Base-by-base conservation (phyloP, 345 rosid genomes). In the Moringa oleifera region DNA sequence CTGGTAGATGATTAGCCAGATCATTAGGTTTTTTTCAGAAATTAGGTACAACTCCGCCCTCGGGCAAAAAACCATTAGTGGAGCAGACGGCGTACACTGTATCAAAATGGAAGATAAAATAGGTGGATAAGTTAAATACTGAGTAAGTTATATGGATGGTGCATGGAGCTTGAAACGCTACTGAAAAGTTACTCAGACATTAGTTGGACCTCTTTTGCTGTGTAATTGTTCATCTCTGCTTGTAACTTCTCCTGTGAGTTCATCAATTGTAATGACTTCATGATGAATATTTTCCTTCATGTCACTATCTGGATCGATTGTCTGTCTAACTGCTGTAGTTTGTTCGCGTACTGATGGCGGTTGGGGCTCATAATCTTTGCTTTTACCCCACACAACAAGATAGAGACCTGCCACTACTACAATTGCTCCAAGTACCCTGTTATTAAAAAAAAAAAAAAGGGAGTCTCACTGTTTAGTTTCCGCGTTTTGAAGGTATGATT, bases 331-430 rank as follows among this genome's bases (percentile, higher is more conserved):
- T 28, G 81, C 58, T 59, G 72, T 54, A 57, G 59, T 62, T 62
- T 68, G 73, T 51, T 69, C 75, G 9, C 23, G 46, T 1, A 2
- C 33, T 20, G 20, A 23, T 20, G 63, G 55, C 11, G 79, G 25
- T 31, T 68, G 20, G 25, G 72, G 63, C 31, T 68, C 1, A 53
- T 85, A 53, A 69, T 92, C 98, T 68, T 89, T 87, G 69, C 80
- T 64, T 73, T 89, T 92, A 4, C 97, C 95, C 97, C 98, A 92
- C 8, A 89, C 75, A 20, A 92, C 95, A 24, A 87, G 81, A 72
- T 84, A 89, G 23, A 92, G 58, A 23, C 98, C 98, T 57, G 68
- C 91, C 50, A 87, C 87, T 61, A 89, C 84, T 73, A 89, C 70
- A 24, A 66, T 36, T 3, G 97, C 98, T 17, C 98, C 98, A 33